A percentile compares a stretch with the other conserved stretches of the same genome.
Conservation (phyloP, 1,284 basidiomycete species). For the Polyporus tsugae region DNA sequence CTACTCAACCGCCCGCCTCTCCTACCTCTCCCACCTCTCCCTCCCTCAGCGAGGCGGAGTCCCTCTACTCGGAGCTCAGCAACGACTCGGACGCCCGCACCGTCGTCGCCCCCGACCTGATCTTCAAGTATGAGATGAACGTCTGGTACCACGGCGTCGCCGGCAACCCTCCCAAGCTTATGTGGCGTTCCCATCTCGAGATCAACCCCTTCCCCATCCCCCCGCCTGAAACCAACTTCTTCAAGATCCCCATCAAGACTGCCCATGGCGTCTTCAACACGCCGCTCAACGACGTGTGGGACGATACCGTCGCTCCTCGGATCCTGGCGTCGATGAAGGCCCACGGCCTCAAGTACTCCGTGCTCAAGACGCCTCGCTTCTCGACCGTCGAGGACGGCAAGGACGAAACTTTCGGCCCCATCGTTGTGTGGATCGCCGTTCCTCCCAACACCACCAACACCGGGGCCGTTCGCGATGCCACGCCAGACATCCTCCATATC, state of each 20-base stretch:
- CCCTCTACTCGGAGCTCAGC: constrained; percentile 35
- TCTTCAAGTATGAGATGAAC: constrained; percentile 41
- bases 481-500: constrained; percentile 45
- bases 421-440: constrained; percentile 49
- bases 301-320: constrained; percentile 42
- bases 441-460: constrained; percentile 46
- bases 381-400: constrained; percentile 41
- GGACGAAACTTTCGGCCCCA: constrained; percentile 40
- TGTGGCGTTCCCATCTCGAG: constrained; percentile 47
- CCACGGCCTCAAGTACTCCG: constrained; percentile 43
- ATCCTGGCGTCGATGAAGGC: constrained; percentile 45
- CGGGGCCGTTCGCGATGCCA: constrained; percentile 42
- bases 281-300: constrained; percentile 42
- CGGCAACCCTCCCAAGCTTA: constrained; percentile 44
- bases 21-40: constrained; percentile 31
- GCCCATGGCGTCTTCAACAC: constrained; percentile 47
- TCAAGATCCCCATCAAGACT: constrained; percentile 45
- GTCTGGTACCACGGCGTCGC: constrained; percentile 47
- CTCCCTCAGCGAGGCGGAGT: constrained; percentile 39
- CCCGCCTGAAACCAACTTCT: constrained; percentile 36
- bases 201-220: constrained; percentile 44
- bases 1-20: constrained; percentile 28
- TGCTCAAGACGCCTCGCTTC: constrained; percentile 46
- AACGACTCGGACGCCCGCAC: constrained; percentile 29
- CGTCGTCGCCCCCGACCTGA: constrained; percentile 36